Evolutionary conservation across 2,329 filamentous ascomycete species (phyloP).

Genomic region (Stachybotrys echinatus): DNA sequence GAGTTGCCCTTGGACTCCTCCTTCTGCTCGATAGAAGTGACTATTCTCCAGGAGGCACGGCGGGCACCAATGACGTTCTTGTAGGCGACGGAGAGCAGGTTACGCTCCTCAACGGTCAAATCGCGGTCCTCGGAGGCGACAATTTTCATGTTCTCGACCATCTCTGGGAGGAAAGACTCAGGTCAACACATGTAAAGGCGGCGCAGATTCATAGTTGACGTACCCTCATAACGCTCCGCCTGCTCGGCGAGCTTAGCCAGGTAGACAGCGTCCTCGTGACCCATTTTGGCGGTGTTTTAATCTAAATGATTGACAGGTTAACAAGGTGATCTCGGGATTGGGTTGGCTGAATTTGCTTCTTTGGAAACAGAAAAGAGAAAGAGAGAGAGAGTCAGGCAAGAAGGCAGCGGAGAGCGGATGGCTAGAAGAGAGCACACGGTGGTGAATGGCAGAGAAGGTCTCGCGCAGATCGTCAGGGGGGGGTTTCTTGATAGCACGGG

Average conservation of each 20-base stretch:
- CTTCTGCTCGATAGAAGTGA: slow-evolving; percentile 98
- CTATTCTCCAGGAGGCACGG: slow-evolving; percentile 97
- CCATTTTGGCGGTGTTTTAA: slow-evolving; percentile 64
- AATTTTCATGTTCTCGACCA: slow-evolving; percentile 99
- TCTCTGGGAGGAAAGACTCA: slow-evolving; percentile 56
- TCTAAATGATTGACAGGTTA: too few relatives aligned
- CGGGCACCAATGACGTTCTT: slow-evolving; percentile 98
- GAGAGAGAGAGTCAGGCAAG: background rate
- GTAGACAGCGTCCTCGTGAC: slow-evolving; percentile 99
- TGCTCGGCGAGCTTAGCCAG: slow-evolving; percentile 99
- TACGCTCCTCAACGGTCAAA: slow-evolving; percentile 89
- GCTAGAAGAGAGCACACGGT: background rate
- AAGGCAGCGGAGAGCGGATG: too few relatives aligned
- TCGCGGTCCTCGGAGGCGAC: slow-evolving; percentile 84
- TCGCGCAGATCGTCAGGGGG: background rate
- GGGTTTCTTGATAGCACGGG: too few relatives aligned
- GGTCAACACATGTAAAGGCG: slow-evolving; percentile 3
- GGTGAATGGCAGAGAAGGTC: background rate
- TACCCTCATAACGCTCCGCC: slow-evolving; percentile 99
- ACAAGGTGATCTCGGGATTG: background rate
- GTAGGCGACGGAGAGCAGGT: slow-evolving; percentile 95
- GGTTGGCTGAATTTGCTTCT: too few relatives aligned
- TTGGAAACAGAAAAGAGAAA: too few relatives aligned
- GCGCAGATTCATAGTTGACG: slow-evolving; percentile 21
- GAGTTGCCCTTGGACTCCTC: slow-evolving; percentile 99